Evolutionary conservation across 139 green algal species (phyloP), one percentile per base, ranked within the genome.

Genomic region (Closterium sp.): DNA sequence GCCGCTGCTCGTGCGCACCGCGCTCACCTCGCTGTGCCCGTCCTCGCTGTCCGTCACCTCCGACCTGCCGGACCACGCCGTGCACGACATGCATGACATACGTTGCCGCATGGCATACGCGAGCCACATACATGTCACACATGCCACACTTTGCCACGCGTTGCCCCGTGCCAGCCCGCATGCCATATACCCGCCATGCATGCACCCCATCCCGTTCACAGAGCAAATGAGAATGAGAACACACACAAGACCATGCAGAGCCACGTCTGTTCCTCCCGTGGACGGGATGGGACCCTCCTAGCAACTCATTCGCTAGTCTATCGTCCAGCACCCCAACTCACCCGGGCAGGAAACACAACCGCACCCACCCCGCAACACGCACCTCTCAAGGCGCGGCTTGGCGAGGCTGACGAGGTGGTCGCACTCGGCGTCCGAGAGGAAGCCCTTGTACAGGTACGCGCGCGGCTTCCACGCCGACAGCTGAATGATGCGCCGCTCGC

Each of bases 351-450:
- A n/a, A n/a, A n/a, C n/a, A n/a, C n/a, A n/a, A n/a, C n/a, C n/a
- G 25, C 55, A 76, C 2, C 55, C 55, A 76, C 16, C 16, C 55
- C 23, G 55, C 55, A 19, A 19, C 5, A 4, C 83, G 23, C 30
- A 86, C 83, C 83, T 21, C 25, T 86, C 83, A 12, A 86, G 83
- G 30, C 83, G n/a, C 30, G 85, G 32, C 6, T n/a, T 88, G 6
- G 64, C 87, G 87, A 91, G 25, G 16, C 35, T 33, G 21, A 95
- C 33, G 21, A 95, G 33, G 55, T 95, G 92, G 55, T 95, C 92
- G 87, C 88, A 94, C 88, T 95, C 93, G 33, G 93, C 93, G 35
- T 90, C 66, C 16, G 92, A 88, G 7, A 95, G 88, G 36, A 95
- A 93, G 33, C 76, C 64, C 23, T 94, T 84, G 92, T 95, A 95